phyloP scores from a whole-genome alignment of 257 asterid genomes.

The Parsonsia alboflavescens region DNA sequence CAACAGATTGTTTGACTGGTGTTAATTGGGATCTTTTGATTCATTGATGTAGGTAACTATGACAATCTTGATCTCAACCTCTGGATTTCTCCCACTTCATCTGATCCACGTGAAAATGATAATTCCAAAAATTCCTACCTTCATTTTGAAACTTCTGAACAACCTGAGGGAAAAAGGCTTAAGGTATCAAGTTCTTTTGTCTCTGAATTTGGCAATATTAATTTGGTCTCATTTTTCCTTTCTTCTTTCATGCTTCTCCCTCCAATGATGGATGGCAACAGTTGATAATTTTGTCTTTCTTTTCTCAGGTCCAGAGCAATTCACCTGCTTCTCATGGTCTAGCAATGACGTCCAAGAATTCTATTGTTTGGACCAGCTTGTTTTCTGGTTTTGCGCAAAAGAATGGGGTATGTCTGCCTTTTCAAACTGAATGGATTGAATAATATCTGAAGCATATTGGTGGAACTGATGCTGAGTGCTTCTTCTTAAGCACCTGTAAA shows the following conservation, averaged over 20 bases:
- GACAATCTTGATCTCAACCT: constrained; percentile 85
- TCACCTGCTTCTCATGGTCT: constrained; percentile 40
- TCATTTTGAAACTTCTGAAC: constrained; percentile 29
- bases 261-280: not conserved
- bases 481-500: not conserved
- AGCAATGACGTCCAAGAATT: constrained; percentile 37
- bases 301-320: constrained; percentile 41
- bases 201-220: constrained; percentile 8
- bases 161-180: constrained; percentile 42
- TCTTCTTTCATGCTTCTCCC: not conserved
- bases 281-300: not conserved
- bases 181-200: constrained; percentile 37
- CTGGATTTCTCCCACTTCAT: constrained; percentile 61
- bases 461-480: not conserved
- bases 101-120: constrained; percentile 30
- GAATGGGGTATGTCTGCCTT: constrained; percentile 35
- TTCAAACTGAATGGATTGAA: not conserved
- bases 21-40: constrained; percentile 4
- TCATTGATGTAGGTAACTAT: constrained; percentile 42
- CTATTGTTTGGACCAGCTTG: constrained; percentile 42
- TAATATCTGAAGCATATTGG: not conserved
- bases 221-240: not conserved
- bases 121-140: constrained; percentile 26
- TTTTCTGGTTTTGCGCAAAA: constrained; percentile 49
- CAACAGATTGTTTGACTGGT: not conserved